Base-by-base conservation (phyloP, 2,329 filamentous ascomycete species). In the Elsinoe necatrix region DNA sequence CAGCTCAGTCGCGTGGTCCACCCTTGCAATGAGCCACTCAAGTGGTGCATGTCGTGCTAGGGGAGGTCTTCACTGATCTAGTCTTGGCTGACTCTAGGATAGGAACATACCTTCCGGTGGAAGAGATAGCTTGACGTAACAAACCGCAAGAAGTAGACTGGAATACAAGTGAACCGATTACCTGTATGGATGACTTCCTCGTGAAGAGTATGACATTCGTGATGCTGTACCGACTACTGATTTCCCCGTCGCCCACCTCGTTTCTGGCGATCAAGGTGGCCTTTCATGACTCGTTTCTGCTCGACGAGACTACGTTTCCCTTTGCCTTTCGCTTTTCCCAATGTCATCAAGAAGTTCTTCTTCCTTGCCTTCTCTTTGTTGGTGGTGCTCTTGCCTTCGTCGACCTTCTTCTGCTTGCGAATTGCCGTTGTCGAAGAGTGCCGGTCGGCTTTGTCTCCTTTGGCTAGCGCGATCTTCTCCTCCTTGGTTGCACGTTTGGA, bases 291-390 rank as follows among this genome's bases (percentile, higher is more conserved):
- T 74, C 86, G 89, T 67, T 82, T 82, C 61, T 89, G 90, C 73
- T 96, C 86, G 11, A 88, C 82, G 71, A 98, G 75, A 80, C 89
- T 95, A 67, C 91, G 81, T 84, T 96, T 96, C 67, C 93, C 86
- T 79, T 97, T 98, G 63, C 80, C 82, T 79, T 93, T 95, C 9
- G 93, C 93, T 78, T 98, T 97, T 58, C 92, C 89, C 59, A 98
- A 74, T 37, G 92, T 97, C 93, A 98, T 98, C 66, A 98, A 70
- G 74, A 98, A 95, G 72, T 98, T 98, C 87, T 98, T 98, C 80
- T 89, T 89, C 64, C 92, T 79, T 41, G 87, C 83, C 82, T 98
- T 98, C 77, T 98, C 93, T 75, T 87, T 88, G 74, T 98, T 98
- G 63, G 92, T 97, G 35, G 89, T 91, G 69, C 88, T 95, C 83